Base-by-base conservation (phyloP, 192 early-diverging fungal genomes). In the Umbelopsis sp. region DNA sequence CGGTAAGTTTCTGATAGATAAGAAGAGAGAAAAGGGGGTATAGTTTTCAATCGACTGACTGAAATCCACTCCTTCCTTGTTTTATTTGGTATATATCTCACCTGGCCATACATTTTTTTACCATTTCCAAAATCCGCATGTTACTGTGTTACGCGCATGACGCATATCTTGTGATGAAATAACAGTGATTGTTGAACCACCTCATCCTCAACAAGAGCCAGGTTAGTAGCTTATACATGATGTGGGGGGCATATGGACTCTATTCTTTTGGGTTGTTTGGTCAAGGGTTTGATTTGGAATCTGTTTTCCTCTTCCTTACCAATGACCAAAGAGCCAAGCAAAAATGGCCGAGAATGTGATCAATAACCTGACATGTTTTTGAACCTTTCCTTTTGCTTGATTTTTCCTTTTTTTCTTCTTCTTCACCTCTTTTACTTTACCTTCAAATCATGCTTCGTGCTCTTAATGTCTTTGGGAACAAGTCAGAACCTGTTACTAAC, bases 171-270 rank as follows among this genome's bases (percentile, higher is more conserved):
- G 55, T 61, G 55, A 61, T 61, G 48, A 49, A 20, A 49, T 6
- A n/a, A 15, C 30, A 61, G 55, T 61, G 23, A 61, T 61, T 61
- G 55, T 61, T 61, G 55, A 61, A 35, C 55, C 55, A 35, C 55
- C 55, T 61, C 55, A 61, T 61, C 21, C 55, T 16, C 27, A 35
- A 13, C 55, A 61, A 61, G 55, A 61, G 30, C 55, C 55, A 61
- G 55, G 55, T 61, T 61, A 61, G 55, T 61, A 12, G 11, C 51
- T 22, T 51, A 23, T 33, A 4, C 10, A 61, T 35, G 15, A 10
- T 41, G 2, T 41, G 2, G 10, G 5, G 37, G 37, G 6, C 10
- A 9, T 41, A 10, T 41, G 37, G 37, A 41, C 37, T 41, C 7
- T 41, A 6, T 41, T 6, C n/a, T 41, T 41, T 41, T 6, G 37